A percentile compares a stretch with the other conserved stretches of the same genome.
Evolutionary conservation across 2,329 filamentous ascomycete genomes (phyloP).

Genomic region (Aspergillus sp.): DNA sequence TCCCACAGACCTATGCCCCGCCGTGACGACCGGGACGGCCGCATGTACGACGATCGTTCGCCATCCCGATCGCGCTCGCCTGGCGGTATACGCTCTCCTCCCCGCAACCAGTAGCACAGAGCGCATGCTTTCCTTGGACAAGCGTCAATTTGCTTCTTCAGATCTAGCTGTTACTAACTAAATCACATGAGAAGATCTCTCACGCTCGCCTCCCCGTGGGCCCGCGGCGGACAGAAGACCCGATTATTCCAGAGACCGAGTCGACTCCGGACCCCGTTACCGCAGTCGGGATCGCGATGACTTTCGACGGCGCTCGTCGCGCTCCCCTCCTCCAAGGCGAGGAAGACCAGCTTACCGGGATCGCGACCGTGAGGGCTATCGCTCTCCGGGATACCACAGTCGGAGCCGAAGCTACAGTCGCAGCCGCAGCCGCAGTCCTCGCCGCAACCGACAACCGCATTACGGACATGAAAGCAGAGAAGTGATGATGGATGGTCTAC

Average conservation of each 20-base stretch:
- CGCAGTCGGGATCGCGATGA: constrained; percentile 40
- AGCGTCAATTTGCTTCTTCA: constrained; percentile 15
- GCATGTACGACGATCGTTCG: constrained; percentile 51
- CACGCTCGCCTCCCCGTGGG: constrained; percentile 39
- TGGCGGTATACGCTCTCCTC: constrained; percentile 48
- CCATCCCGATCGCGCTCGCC: constrained; percentile 46
- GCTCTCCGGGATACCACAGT: constrained; percentile 42
- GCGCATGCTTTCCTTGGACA: constrained; percentile 12
- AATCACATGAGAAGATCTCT: constrained; percentile 38
- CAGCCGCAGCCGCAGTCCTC: constrained; percentile 40
- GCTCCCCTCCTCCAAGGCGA: constrained; percentile 40
- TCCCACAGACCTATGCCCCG: constrained; percentile 29
- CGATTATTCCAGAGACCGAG: constrained; percentile 36
- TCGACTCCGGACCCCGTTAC: constrained; percentile 32
- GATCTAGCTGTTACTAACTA: constrained; percentile 42
- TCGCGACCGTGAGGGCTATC: constrained; percentile 51
- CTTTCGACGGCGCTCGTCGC: constrained; percentile 34
- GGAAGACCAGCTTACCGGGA: constrained; percentile 44
- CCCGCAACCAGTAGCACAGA: constrained; percentile 46
- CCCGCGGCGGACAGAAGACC: constrained; percentile 40
- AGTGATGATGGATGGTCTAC: constrained; percentile 54
- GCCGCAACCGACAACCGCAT: constrained; percentile 40
- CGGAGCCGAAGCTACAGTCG: constrained; percentile 39
- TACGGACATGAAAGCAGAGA: constrained; percentile 50
- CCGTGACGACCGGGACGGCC: constrained; percentile 43